These are phyloP conservation scores for Fusarium ambrosium DNA, from an alignment of 2,329 filamentous ascomycete genomes.

Conservation along the genomic window DNA sequence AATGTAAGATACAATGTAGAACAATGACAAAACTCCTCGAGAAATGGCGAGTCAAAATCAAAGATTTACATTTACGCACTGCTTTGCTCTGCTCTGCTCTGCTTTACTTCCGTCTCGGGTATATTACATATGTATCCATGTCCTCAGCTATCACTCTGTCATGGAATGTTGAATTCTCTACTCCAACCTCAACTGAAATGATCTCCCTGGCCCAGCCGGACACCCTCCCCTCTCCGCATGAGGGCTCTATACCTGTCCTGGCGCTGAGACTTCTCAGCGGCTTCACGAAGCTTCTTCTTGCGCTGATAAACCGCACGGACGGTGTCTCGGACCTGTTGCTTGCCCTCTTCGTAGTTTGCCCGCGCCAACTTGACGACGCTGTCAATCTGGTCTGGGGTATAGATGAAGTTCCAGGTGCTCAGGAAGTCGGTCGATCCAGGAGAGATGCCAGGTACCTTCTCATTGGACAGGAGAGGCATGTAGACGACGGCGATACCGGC, in stretches of 20 bases:
- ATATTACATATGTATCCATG: conserved; percentile 35
- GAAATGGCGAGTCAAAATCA: conserved; percentile 44
- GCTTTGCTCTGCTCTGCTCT: neutral
- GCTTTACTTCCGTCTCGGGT: conserved; percentile 24
- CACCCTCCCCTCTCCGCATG: conserved; percentile 64
- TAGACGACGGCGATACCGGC: conserved; percentile 93
- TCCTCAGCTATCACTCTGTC: neutral
- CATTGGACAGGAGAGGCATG: conserved; percentile 88
- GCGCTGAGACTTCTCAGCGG: conserved; percentile 59
- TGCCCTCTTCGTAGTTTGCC: conserved; percentile 89
- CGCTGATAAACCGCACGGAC: conserved; percentile 93
- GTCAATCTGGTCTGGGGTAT: conserved; percentile 91
- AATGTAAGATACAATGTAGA: conserved; percentile 58
- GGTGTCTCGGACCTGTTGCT: conserved; percentile 81
- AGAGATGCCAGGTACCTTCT: conserved; percentile 83
- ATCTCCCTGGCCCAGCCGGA: conserved; percentile 72
- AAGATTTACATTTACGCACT: conserved; percentile 35
- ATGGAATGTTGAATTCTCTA: conserved; percentile 10
- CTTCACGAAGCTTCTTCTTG: conserved; percentile 79
- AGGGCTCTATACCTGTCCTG: conserved; percentile 60
- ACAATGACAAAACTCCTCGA: conserved; percentile 50
- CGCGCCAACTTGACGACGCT: conserved; percentile 83
- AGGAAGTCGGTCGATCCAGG: conserved; percentile 87
- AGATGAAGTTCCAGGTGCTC: conserved; percentile 98
- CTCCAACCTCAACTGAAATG: conserved; percentile 67